Conservation (phyloP, 176 grass and related monocot species). For the Aegilops sharonensis region DNA sequence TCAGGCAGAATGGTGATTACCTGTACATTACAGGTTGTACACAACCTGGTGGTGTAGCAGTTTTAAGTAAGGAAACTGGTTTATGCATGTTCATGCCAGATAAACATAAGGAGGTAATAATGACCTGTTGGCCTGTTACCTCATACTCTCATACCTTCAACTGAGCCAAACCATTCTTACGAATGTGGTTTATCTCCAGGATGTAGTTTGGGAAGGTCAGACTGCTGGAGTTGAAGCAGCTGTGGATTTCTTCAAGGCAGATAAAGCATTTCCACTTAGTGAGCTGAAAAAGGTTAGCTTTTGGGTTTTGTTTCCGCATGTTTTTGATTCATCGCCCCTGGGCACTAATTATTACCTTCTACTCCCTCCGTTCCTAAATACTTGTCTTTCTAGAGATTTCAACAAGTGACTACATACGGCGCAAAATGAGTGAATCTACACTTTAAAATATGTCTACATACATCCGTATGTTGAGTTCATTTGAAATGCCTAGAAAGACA, state of each 20-base stretch:
- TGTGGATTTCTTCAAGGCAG: conserved; percentile 82
- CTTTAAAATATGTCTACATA: too few species aligned
- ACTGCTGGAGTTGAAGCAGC: conserved; percentile 85
- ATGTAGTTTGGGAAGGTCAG: conserved; percentile 87
- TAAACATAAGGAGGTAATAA: conserved; percentile 63
- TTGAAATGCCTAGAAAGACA: too few species aligned
- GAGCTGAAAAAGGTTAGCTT: conserved; percentile 61
- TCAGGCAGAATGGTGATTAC: conserved; percentile 85
- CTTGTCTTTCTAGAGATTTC: too few species aligned
- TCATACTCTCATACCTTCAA: neutral
- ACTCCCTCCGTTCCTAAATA: too few species aligned
- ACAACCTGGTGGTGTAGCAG: conserved; percentile 80
- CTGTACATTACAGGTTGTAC: conserved; percentile 83
- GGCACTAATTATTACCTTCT: neutral
- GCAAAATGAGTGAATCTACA: too few species aligned
- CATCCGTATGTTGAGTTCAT: too few species aligned
- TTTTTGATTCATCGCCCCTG: conserved; percentile 2
- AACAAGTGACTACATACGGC: too few species aligned
- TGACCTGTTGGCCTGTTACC: conserved; percentile 13
- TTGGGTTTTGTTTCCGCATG: conserved; percentile 19
- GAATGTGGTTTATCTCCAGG: conserved; percentile 39
- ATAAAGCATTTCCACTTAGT: conserved; percentile 78
- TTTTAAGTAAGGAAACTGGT: conserved; percentile 66
- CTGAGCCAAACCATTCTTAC: conserved; percentile 30
- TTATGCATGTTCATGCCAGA: conserved; percentile 96